Percentiles rank a stretch among this genome's conserved stretches.
Conservation (phyloP, 371 early-diverging fungal species). For the Syncephalastrum contaminatum region DNA sequence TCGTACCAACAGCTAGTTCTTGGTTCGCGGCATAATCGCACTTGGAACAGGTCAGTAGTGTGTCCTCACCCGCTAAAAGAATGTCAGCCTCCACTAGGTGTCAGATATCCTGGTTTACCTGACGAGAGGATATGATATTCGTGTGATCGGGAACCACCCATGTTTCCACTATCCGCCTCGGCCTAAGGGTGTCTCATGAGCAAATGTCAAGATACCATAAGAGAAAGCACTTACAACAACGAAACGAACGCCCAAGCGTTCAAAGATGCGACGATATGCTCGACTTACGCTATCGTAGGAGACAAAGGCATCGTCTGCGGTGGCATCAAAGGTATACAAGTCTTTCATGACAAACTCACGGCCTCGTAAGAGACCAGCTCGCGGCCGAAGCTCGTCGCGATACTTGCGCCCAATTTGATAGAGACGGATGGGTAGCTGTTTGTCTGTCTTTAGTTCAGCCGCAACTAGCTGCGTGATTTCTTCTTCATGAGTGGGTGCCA, state of each 20-base stretch:
- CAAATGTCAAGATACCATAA: background rate
- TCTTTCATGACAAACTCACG: constrained; percentile 96
- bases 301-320: constrained; percentile 60
- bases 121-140: constrained; percentile 82
- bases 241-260: constrained; percentile 74
- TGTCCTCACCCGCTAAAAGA: constrained; percentile 78
- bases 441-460: constrained; percentile 60
- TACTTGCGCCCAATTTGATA: constrained; percentile 91
- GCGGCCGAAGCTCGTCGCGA: constrained; percentile 83
- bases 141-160: constrained; percentile 86
- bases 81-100: background rate
- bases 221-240: constrained; percentile 52
- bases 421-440: constrained; percentile 80
- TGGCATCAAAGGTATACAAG: constrained; percentile 85
- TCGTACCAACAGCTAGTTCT: constrained; percentile 56
- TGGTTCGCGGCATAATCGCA: constrained; percentile 86
- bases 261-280: constrained; percentile 78
- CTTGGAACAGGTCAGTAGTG: constrained; percentile 61
- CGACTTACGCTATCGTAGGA: constrained; percentile 71
- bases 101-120: constrained; percentile 30
- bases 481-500: constrained; percentile 93
- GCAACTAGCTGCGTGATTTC: constrained; percentile 82
- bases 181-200: constrained; percentile 38
- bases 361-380: constrained; percentile 81
- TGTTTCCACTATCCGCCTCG: constrained; percentile 90